Conservation (phyloP, 495 filamentous ascomycete species). For the Hypoxylon fuscum region DNA sequence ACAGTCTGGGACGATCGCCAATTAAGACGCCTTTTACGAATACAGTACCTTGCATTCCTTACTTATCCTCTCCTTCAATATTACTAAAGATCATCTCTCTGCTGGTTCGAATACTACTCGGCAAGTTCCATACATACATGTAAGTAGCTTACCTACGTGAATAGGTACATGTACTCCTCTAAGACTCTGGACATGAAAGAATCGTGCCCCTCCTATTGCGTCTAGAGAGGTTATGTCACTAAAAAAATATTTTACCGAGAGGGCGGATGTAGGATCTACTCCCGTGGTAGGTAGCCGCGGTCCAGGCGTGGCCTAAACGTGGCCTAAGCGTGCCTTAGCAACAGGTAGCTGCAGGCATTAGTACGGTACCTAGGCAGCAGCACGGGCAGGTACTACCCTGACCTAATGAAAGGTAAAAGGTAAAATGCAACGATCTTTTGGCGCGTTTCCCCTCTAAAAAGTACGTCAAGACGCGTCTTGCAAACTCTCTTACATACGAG, state of each 20-base stretch:
- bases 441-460: slow-evolving; percentile 35
- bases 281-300: neutral
- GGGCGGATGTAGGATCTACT: slow-evolving; percentile 16
- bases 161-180: no score
- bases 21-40: slow-evolving; percentile 3
- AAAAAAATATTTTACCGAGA: slow-evolving; percentile 5
- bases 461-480: slow-evolving; percentile 27
- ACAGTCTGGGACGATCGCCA: slow-evolving; percentile 21
- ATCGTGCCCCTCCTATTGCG: no score
- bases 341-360: neutral
- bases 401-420: neutral
- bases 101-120: no score
- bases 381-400: slow-evolving; percentile 4
- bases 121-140: no score
- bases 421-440: neutral
- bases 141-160: no score
- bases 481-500: slow-evolving; percentile 11
- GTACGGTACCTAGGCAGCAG: neutral
- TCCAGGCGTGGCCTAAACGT: neutral
- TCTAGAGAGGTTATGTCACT: slow-evolving; percentile 3
- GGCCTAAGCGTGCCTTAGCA: neutral
- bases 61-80: neutral
- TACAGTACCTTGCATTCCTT: neutral
- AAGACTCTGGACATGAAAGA: no score
- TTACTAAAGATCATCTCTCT: no score